Evolutionary conservation across 208 protist species (phyloP), one percentile per base, ranked within the genome.

Genomic region (Entamoeba dispar): DNA sequence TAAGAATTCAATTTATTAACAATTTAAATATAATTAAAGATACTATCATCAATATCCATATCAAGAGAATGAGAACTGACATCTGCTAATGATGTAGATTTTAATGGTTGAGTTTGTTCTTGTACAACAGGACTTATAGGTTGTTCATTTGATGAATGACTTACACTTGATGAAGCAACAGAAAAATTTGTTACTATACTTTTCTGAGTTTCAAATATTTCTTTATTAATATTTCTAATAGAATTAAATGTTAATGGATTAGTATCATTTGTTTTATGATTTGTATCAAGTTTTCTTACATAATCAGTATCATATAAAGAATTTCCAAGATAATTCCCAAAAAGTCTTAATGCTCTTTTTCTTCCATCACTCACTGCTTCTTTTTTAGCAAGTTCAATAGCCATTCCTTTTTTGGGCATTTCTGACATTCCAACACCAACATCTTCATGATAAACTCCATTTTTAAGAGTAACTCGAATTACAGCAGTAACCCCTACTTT

Each of bases 371-470:
- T 92, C 0, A 94, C 51, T 2, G 94, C 94, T 50, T 77, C 55
- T 92, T 94, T 94, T 49, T 94, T 86, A 17, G 94, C 93, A 5
- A 92, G 27, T 31, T 92, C 49, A 34, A 94, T 93, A 3, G 93
- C 94, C 4, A 47, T 34, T 27, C 50, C 50, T 50, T 92, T 51
- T 17, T 34, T 61, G 0, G 47, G 94, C 50, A 50, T 19, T 15
- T 94, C 94, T 12, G 77, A 17, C 38, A 34, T 91, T 50, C 93
- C 94, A 91, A 52, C 27, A 5, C 94, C 94, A 93, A 94, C 52
- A 49, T 91, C 94, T 15, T 94, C 94, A 49, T 94, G 94, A 55
- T 92, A 94, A 38, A 14, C 55, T 3, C 94, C 94, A 61, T 93
- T 92, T 12, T 91, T 52, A 4, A 94, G 43, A 43, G 86, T 55